Evolutionary conservation across 1,284 basidiomycete genomes (phyloP), one percentile per base, ranked within the genome.

Genomic region (Veloporphyrellus conicus): DNA sequence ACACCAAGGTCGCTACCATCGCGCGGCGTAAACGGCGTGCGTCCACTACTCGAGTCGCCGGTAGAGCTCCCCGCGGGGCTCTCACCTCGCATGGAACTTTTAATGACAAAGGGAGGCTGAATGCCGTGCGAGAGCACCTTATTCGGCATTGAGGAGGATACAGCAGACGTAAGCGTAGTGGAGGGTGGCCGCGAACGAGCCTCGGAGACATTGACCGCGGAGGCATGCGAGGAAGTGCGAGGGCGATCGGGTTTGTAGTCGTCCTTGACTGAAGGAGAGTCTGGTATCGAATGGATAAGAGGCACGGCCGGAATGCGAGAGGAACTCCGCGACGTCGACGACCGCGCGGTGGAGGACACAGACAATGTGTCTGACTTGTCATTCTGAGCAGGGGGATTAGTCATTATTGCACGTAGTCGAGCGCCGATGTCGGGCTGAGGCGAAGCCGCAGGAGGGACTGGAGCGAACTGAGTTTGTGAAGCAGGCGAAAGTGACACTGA

Each of bases 1-100:
- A 61, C 60, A 9, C 76, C 78, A 46, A 85, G 64, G 36, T 88
- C 87, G 54, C 84, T 86, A 11, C 84, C 86, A 59, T 88, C 87
- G 28, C 75, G 70, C 10, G 87, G 87, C 4, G 87, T 90, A 41
- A 83, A 69, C 12, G 87, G 87, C 19, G 75, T 75, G 14, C 78
- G 71, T 14, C 82, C 82, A 54, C 81, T 85, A 53, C 84, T 88
- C 48, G 85, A 87, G 57, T 84, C 86, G 9, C 87, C 86, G 9
- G 83, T 87, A 16, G 86, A 89, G 60, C 85, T 88, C 11, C 64
- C 66, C 3, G 82, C 81, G 15, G 86, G 87, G 57, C 84, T 87
- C 51, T 82, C 76, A 8, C 78, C 73, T 18, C 70, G 65, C 16
- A 64, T 12, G 18, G 60, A 52, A 29, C 60, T 59, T 10, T 46